Evolutionary conservation across 2,329 filamentous ascomycete species (phyloP), one percentile per base, ranked within the genome.

Genomic region (Fusarium miscanthi): DNA sequence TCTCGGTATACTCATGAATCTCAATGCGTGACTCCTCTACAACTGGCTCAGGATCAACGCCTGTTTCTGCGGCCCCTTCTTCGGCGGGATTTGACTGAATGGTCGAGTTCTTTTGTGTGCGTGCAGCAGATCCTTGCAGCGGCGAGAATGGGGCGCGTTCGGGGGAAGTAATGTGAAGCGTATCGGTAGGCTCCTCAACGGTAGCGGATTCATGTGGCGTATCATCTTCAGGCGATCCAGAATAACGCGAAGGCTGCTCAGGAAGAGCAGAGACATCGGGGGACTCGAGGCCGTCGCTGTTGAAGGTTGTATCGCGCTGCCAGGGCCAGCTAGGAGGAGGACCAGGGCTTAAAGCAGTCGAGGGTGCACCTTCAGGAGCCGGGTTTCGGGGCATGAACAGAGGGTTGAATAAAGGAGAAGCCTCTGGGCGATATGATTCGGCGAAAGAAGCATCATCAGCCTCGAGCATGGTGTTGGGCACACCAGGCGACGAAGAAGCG

Each of bases 391-490:
- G 35, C 14, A 64, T 27, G 30, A 67, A 68, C 14, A 66, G 31
- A 3, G 74, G 69, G 21, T 77, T 77, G 54, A 77, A 77, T 10
- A 77, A 42, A 25, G 75, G 75, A 5, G 75, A 77, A 3, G 64
- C 51, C 40, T 77, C 75, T 31, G 72, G 75, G 14, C 68, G 66
- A 59, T 70, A 77, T 1, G 75, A 77, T 27, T 77, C 75, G n/a
- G 75, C 74, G 35, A 77, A 77, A n/a, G 74, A 75, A 17, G 52
- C 27, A 30, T 77, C 74, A 17, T 77, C 75, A 30, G 38, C 19
- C 6, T 68, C 66, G 4, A 60, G 63, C 53, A 73, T 43, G 8
- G 43, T 49, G 42, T 66, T 65, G 12, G 73, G 65, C 35, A 57
- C 63, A 59, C 56, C 57, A 19, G 70, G 72, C n/a, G 74, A 75